These are phyloP conservation scores for Globisporangium nagaii DNA, from an alignment of 352 stramenopile genomes.

Conservation along the genomic window DNA sequence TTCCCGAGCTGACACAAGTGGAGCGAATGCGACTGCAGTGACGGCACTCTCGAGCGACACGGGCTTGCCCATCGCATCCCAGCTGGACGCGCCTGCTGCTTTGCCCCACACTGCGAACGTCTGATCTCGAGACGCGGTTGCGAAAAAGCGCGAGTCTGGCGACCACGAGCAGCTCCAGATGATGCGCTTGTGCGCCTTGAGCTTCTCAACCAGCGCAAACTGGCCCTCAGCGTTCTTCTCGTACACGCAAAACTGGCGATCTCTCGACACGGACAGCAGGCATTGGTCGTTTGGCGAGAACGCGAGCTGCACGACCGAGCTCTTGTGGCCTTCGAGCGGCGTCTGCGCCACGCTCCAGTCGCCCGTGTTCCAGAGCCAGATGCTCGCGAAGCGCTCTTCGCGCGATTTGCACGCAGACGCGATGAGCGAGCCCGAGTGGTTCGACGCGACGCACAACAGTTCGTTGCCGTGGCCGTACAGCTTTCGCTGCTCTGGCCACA, in stretches of 20 bases:
- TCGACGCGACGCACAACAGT: constrained; percentile 60
- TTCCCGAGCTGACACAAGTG: constrained; percentile 1
- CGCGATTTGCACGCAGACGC: constrained; percentile 74
- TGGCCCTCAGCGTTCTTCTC: constrained; percentile 15
- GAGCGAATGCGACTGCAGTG: constrained; percentile 58
- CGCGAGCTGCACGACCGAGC: constrained; percentile 69
- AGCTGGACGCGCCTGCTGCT: constrained; percentile 8
- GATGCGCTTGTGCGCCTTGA: constrained; percentile 74
- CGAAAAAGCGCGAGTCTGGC: constrained; percentile 51
- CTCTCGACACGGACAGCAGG: constrained; percentile 65
- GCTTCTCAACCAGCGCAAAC: constrained; percentile 34
- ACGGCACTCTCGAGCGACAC: constrained; percentile 36
- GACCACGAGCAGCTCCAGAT: constrained; percentile 79
- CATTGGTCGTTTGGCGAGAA: constrained; percentile 62
- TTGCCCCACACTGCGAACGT: constrained; percentile 49
- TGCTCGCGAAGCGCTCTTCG: constrained; percentile 52
- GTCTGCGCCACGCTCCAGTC: constrained; percentile 42
- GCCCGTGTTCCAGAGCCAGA: constrained; percentile 62
- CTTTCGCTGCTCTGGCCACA: constrained; percentile 75
- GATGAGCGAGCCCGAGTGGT: constrained; percentile 40
- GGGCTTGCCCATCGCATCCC: constrained; percentile 13
- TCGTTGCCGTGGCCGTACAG: constrained; percentile 81
- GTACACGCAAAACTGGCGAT: constrained; percentile 71
- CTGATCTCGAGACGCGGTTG: constrained; percentile 59
- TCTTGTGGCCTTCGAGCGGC: constrained; percentile 65